Evolutionary conservation across 495 filamentous ascomycete species (phyloP).

Genomic region (Daldinia bambusicola): DNA sequence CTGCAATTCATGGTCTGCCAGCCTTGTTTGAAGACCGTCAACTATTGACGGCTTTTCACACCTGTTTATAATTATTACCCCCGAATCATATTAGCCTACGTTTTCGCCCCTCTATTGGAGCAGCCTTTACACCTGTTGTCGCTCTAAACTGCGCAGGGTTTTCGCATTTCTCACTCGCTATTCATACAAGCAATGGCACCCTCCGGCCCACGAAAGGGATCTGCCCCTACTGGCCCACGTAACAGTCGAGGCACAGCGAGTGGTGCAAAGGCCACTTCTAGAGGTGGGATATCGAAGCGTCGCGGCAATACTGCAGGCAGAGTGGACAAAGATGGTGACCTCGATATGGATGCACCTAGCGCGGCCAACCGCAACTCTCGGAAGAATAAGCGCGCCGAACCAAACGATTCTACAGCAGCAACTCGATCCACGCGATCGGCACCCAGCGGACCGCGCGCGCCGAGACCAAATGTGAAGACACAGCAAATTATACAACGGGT

Average conservation of each 20-base stretch:
- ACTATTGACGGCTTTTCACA: slow-evolving; percentile 15
- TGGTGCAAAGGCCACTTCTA: slow-evolving; percentile 39
- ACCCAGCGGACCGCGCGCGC: slow-evolving; percentile 45
- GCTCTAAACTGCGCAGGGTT: background rate
- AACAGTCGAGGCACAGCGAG: slow-evolving; percentile 27
- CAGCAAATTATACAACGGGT: slow-evolving; percentile 50
- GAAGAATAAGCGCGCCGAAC: slow-evolving; percentile 37
- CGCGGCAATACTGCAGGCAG: slow-evolving; percentile 56
- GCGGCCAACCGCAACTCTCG: slow-evolving; percentile 49
- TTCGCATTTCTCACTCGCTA: background rate
- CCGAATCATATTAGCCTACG: background rate
- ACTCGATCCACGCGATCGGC: slow-evolving; percentile 31
- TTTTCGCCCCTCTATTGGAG: background rate
- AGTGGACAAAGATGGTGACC: slow-evolving; percentile 82
- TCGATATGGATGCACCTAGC: slow-evolving; percentile 74
- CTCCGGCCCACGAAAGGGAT: slow-evolving; percentile 42
- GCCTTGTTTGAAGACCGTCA: slow-evolving; percentile 3
- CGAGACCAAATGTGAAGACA: slow-evolving; percentile 48
- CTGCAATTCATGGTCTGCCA: slow-evolving; percentile 25
- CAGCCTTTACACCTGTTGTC: background rate
- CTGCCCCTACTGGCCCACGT: slow-evolving; percentile 49
- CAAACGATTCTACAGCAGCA: slow-evolving; percentile 35
- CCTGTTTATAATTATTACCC: background rate
- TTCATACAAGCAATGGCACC: slow-evolving; percentile 52
- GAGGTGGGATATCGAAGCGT: slow-evolving; percentile 80